Evolutionary conservation across 805 yeast species (phyloP).

Genomic region (Priceomyces haplophilus): DNA sequence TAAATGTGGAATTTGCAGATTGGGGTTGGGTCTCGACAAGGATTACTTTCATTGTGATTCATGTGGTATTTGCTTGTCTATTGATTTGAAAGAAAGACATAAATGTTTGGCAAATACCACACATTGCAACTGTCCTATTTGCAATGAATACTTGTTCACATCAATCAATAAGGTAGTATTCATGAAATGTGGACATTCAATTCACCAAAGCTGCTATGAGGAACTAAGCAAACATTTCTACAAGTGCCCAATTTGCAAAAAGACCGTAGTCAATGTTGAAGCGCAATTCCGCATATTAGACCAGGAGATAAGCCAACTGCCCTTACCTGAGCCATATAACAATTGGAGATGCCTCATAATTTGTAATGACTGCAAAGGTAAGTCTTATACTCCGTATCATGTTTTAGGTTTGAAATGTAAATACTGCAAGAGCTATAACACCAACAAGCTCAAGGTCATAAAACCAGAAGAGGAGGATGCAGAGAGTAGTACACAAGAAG

Average conservation of each 20-base stretch:
- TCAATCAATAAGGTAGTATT: slow-evolving; percentile 80
- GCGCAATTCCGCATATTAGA: slow-evolving; percentile 84
- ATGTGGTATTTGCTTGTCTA: slow-evolving; percentile 85
- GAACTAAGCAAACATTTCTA: slow-evolving; percentile 80
- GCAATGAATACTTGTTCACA: slow-evolving; percentile 87
- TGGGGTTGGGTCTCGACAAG: slow-evolving; percentile 83
- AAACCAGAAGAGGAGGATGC: slow-evolving; percentile 59
- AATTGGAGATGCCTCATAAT: slow-evolving; percentile 72
- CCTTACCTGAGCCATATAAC: slow-evolving; percentile 75
- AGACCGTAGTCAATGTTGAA: slow-evolving; percentile 82
- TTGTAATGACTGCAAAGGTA: slow-evolving; percentile 87
- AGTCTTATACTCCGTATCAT: slow-evolving; percentile 72
- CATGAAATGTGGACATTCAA: slow-evolving; percentile 93
- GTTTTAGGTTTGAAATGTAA: slow-evolving; percentile 84
- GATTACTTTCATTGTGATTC: slow-evolving; percentile 90
- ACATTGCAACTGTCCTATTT: slow-evolving; percentile 88
- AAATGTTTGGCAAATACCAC: slow-evolving; percentile 84
- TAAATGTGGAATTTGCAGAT: slow-evolving; percentile 87
- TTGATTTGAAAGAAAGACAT: slow-evolving; percentile 73
- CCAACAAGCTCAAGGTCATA: slow-evolving; percentile 65
- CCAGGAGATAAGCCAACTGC: slow-evolving; percentile 72
- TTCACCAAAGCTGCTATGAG: slow-evolving; percentile 80
- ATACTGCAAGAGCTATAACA: slow-evolving; percentile 84
- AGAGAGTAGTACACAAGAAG: slow-evolving; percentile 17
- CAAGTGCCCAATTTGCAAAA: slow-evolving; percentile 88